Conservation (phyloP, 805 yeast species). For the Saccharomyces eubayanus region DNA sequence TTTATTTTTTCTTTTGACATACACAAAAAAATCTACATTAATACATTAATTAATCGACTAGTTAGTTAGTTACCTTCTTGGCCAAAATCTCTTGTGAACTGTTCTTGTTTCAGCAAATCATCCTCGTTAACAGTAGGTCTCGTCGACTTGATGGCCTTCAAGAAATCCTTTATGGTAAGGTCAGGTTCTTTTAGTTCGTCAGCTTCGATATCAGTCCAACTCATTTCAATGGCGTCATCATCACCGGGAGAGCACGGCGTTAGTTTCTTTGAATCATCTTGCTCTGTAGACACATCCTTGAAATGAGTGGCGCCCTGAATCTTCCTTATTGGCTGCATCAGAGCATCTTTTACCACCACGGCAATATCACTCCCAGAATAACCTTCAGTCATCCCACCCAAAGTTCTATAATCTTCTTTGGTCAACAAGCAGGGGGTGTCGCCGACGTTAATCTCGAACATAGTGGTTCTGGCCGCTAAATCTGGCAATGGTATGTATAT, state of each 20-base stretch:
- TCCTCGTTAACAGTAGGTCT: slow-evolving; percentile 89
- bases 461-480: slow-evolving; percentile 78
- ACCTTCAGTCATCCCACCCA: slow-evolving; percentile 93
- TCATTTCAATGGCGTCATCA: slow-evolving; percentile 72
- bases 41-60: neutral
- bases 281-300: slow-evolving; percentile 42
- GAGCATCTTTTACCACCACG: slow-evolving; percentile 91
- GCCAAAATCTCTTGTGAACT: slow-evolving; percentile 91
- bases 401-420: slow-evolving; percentile 60
- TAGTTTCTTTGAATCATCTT: slow-evolving; percentile 36
- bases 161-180: slow-evolving; percentile 81
- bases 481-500: slow-evolving; percentile 95
- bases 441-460: slow-evolving; percentile 93
- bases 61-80: slow-evolving; percentile 77
- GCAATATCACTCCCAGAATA: slow-evolving; percentile 97
- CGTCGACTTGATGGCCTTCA: slow-evolving; percentile 82
- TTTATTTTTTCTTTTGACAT: slow-evolving; percentile 1
- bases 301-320: slow-evolving; percentile 96
- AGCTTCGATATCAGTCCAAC: slow-evolving; percentile 86
- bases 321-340: slow-evolving; percentile 95
- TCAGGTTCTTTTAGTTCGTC: slow-evolving; percentile 88
- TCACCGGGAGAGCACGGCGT: slow-evolving; percentile 99
- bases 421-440: slow-evolving; percentile 75
- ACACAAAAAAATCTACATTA: neutral
- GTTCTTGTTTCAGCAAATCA: slow-evolving; percentile 74